These are phyloP conservation scores for Beauveria varroae DNA, from an alignment of 2,329 filamentous ascomycete genomes.

Conservation along the genomic window DNA sequence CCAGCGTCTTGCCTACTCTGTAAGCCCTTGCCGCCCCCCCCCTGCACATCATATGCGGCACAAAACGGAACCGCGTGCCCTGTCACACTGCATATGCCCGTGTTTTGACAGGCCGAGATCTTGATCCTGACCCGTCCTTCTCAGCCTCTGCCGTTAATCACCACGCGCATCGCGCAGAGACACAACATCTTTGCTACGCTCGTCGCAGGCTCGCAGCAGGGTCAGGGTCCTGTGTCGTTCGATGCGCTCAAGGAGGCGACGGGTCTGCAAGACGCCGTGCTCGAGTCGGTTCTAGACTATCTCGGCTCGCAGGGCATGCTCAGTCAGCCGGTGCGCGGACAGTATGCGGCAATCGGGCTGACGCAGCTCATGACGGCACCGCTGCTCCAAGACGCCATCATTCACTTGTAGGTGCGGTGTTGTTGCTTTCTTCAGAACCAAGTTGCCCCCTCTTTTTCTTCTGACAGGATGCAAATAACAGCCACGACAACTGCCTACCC, in stretches of 20 bases:
- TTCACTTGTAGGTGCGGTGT: constrained; percentile 12
- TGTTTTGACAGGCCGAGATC: background rate
- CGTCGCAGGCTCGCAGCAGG: background rate
- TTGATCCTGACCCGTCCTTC: background rate
- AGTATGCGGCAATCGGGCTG: constrained; percentile 12
- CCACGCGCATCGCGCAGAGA: constrained; percentile 13
- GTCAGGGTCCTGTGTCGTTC: constrained; percentile 9
- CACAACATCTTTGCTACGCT: constrained; percentile 14
- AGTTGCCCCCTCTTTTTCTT: background rate
- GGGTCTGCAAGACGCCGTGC: constrained; percentile 2
- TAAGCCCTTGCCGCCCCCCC: background rate
- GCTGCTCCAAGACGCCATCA: constrained; percentile 13
- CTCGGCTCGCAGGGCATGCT: constrained; percentile 13
- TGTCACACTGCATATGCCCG: background rate
- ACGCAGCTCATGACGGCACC: constrained; percentile 12
- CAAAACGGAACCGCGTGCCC: background rate
- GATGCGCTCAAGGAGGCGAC: constrained; percentile 8
- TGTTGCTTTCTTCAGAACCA: background rate
- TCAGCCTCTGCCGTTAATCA: constrained; percentile 13
- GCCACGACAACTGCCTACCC: constrained; percentile 15
- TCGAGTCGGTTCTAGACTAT: constrained; percentile 15
- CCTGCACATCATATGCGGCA: background rate
- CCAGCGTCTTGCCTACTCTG: constrained; percentile 14
- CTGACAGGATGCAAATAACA: background rate
- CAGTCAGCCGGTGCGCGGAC: constrained; percentile 1